Base-by-base conservation (phyloP, 2,329 filamentous ascomycete genomes). In the Aureobasidium sp. region DNA sequence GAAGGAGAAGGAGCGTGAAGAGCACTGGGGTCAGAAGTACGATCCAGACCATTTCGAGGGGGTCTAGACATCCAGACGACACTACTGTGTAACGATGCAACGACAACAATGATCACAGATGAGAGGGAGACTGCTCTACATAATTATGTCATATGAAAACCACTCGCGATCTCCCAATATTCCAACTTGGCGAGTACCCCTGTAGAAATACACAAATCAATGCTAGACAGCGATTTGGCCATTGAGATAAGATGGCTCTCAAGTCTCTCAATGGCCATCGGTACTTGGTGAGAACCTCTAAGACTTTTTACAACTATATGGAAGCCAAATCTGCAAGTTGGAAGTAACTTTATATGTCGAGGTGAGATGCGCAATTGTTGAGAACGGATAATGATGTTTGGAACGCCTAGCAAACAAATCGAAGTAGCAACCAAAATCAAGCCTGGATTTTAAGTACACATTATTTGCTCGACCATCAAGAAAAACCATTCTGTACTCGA, bases 1-100 rank as follows among this genome's bases (percentile, higher is more conserved):
- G 72, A 81, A 84, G 69, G 78, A 79, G 49, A 70, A 74, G 49
- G 78, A 84, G 63, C 79, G 79, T 15, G 81, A 86, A 68, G 70
- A 76, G 61, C 82, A 80, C 66, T 86, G 82, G 81, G 83, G 82
- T 0, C 79, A 83, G 69, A 82, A 82, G 64, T 76, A 77, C 68
- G 76, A 72, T 11, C 57, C 45, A 3, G 29, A 60, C 33, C 45
- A 60, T n/a, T 60, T 50, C 45, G 48, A 47, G 37, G 14, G 5
- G 2, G 12, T 24, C 2, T n/a, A n/a, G 19, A 12, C 47, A 22
- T n/a, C 5, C 19, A 19, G n/a, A 35, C 31, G n/a, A 35, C 15
- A 9, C n/a, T 8, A 24, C 24, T 24, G 14, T 35, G 27, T 14
- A 57, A 45, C 8, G 53, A 44, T 1, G 17, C 5, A 33, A 57